Conservation (phyloP, 306 rosid genomes). For the Begonia peltatifolia region DNA sequence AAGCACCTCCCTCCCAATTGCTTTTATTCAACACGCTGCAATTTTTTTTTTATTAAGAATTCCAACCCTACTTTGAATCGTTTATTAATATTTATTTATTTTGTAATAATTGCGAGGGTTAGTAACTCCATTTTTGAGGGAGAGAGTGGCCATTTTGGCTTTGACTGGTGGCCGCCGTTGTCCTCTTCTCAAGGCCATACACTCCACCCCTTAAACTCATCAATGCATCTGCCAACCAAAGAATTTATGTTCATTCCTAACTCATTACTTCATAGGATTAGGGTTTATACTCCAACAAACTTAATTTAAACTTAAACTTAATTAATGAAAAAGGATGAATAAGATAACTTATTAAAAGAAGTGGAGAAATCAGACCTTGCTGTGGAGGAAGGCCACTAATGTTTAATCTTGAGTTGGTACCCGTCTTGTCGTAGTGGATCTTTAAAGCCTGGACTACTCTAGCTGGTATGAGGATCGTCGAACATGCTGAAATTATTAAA, state of each 20-base stretch:
- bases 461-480: conserved; percentile 65
- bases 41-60: too few species aligned
- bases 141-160: conserved; percentile 47
- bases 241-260: background rate
- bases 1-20: too few species aligned
- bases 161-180: conserved; percentile 10
- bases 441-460: conserved; percentile 74
- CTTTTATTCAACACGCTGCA: too few species aligned
- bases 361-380: conserved; percentile 21
- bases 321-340: background rate
- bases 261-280: background rate
- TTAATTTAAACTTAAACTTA: background rate
- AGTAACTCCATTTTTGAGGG: conserved; percentile 77
- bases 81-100: too few species aligned
- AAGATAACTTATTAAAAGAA: too few species aligned
- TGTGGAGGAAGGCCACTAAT: conserved; percentile 18
- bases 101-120: conserved; percentile 1
- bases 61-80: too few species aligned
- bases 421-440: conserved; percentile 53
- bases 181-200: conserved; percentile 26
- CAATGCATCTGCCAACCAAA: conserved; percentile 14
- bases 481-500: conserved; percentile 14
- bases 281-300: background rate
- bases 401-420: conserved; percentile 26
- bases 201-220: conserved; percentile 19